Conservation (phyloP, 345 rosid species). For the Brassica napus region DNA sequence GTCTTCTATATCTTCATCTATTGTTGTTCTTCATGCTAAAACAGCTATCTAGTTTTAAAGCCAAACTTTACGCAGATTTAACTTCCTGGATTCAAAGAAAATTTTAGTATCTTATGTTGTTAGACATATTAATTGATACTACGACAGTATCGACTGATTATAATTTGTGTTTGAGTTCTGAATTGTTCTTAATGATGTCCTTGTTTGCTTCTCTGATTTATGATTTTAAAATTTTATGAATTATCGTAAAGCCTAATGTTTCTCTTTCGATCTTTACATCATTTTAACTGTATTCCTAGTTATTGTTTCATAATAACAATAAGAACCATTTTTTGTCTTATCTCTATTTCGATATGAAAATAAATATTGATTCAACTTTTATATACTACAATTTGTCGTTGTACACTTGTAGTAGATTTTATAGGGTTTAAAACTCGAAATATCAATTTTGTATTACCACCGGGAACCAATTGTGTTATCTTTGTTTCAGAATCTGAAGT, state of each 20-base stretch:
- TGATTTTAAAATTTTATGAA: background rate
- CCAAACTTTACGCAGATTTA: background rate
- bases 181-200: background rate
- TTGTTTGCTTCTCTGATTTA: background rate
- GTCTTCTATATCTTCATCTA: background rate
- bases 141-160: background rate
- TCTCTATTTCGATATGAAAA: background rate
- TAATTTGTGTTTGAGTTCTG: background rate
- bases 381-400: background rate
- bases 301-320: too few species aligned
- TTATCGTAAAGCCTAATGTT: background rate
- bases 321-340: background rate
- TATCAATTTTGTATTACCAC: background rate
- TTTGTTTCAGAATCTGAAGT: background rate
- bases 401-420: background rate
- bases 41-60: background rate
- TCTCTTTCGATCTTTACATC: background rate
- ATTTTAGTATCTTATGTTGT: background rate
- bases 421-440: background rate
- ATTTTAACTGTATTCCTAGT: background rate
- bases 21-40: background rate
- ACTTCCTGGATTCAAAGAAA: background rate
- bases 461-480: background rate
- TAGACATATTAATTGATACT: background rate
- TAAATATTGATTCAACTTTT: background rate